Conservation (phyloP, 208 protist species). For the Wallacemonas collosoma region DNA sequence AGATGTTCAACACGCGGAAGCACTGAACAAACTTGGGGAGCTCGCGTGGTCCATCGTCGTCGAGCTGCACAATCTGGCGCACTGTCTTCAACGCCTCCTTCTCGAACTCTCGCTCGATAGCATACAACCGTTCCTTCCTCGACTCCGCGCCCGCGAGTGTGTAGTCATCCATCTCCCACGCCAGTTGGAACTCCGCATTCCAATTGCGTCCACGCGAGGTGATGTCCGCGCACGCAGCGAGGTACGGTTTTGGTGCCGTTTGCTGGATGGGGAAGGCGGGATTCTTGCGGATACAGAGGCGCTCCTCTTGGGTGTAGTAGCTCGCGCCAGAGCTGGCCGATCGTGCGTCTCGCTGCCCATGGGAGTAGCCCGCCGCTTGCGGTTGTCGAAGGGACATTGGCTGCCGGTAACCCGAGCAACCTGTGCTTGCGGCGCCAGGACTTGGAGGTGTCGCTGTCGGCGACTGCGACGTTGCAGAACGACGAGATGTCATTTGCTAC, state of each 20-base stretch:
- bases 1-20: conserved; percentile 84
- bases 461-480: neutral
- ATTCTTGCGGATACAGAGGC: conserved; percentile 60
- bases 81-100: conserved; percentile 47
- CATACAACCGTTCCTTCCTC: conserved; percentile 42
- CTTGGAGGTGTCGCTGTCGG: neutral
- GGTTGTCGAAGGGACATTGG: conserved; percentile 6
- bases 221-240: conserved; percentile 67
- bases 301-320: conserved; percentile 47
- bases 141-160: conserved; percentile 52
- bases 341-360: conserved; percentile 8
- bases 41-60: conserved; percentile 73
- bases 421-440: neutral
- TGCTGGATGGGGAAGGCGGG: conserved; percentile 82
- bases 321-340: conserved; percentile 28
- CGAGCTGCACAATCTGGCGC: conserved; percentile 78
- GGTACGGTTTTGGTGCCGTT: conserved; percentile 67
- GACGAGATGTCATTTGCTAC: neutral
- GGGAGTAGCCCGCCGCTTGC: neutral
- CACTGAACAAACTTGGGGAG: conserved; percentile 81
- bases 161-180: conserved; percentile 76
- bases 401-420: neutral
- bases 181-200: conserved; percentile 87
- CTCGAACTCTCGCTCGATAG: conserved; percentile 65
- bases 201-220: conserved; percentile 56